These are phyloP conservation scores for Boletellus emodensis DNA, from an alignment of 768 basidiomycete genomes.

Conservation along the genomic window DNA sequence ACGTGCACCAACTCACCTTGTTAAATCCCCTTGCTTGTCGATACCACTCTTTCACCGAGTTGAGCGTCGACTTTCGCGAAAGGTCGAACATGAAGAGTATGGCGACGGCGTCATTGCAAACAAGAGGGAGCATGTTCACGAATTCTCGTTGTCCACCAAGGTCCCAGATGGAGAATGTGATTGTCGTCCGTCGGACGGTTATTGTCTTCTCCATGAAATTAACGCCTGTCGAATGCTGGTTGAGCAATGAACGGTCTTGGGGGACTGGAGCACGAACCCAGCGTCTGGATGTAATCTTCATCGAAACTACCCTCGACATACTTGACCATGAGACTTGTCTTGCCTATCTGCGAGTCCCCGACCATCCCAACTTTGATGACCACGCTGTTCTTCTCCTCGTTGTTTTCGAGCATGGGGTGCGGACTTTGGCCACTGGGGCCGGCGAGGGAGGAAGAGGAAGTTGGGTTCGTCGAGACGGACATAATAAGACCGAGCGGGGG, in stretches of 20 bases:
- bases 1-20: constrained; percentile 57
- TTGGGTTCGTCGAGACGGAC: constrained; percentile 50
- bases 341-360: constrained; percentile 98
- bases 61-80: constrained; percentile 93
- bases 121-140: constrained; percentile 97
- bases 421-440: constrained; percentile 53
- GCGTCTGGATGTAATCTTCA: constrained; percentile 99
- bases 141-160: constrained; percentile 96
- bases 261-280: constrained; percentile 54
- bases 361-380: constrained; percentile 99
- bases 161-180: constrained; percentile 99
- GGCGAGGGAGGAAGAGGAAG: constrained; percentile 39
- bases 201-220: constrained; percentile 99
- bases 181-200: constrained; percentile 94
- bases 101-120: constrained; percentile 99
- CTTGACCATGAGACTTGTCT: constrained; percentile 99
- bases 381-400: constrained; percentile 82
- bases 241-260: constrained; percentile 5
- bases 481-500: constrained; percentile 28
- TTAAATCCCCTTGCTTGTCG: constrained; percentile 98
- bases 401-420: constrained; percentile 50
- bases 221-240: constrained; percentile 53
- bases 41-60: constrained; percentile 99
- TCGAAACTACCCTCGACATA: constrained; percentile 99
- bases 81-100: constrained; percentile 99